Percentiles rank a stretch among this genome's conserved stretches.
Evolutionary conservation across 805 yeast species (phyloP).

Genomic region (Kodamaea lidongshanica): DNA sequence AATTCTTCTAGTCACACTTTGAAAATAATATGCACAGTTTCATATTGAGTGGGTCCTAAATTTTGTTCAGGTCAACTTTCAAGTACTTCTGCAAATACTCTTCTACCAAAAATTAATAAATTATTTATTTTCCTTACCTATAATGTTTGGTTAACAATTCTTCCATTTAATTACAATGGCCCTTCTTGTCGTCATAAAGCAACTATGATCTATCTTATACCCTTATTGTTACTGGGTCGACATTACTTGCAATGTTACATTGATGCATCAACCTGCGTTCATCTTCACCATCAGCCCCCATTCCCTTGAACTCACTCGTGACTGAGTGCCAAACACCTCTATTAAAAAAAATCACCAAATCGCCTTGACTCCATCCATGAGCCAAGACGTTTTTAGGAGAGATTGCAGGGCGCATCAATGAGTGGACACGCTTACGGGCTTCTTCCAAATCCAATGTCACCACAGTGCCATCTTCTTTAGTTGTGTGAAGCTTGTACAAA

Average conservation of each 20-base stretch:
- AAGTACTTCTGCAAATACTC: too few species aligned
- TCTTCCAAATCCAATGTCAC: constrained; percentile 52
- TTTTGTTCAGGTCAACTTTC: too few species aligned
- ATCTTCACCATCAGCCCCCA: constrained; percentile 41
- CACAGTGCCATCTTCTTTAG: constrained; percentile 46
- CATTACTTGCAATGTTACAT: constrained; percentile 82
- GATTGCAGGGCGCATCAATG: constrained; percentile 81
- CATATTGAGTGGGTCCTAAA: too few species aligned
- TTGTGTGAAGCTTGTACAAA: constrained; percentile 54
- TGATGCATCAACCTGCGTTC: constrained; percentile 88
- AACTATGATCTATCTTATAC: too few species aligned
- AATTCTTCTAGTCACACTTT: too few species aligned
- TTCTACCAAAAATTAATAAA: too few species aligned
- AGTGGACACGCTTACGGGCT: constrained; percentile 68
- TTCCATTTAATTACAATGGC: too few species aligned
- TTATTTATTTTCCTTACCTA: too few species aligned
- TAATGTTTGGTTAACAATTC: too few species aligned
- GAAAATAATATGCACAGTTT: too few species aligned
- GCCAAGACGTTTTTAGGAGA: constrained; percentile 68
- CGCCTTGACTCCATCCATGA: constrained; percentile 80
- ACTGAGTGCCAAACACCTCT: constrained; percentile 91
- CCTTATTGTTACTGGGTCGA: constrained; percentile 56
- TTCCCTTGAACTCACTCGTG: constrained; percentile 71
- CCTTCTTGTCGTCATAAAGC: too few species aligned
- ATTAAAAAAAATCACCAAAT: constrained; percentile 78